phyloP scores from a whole-genome alignment of 495 filamentous ascomycete species.

The Xylaria bambusicola region DNA sequence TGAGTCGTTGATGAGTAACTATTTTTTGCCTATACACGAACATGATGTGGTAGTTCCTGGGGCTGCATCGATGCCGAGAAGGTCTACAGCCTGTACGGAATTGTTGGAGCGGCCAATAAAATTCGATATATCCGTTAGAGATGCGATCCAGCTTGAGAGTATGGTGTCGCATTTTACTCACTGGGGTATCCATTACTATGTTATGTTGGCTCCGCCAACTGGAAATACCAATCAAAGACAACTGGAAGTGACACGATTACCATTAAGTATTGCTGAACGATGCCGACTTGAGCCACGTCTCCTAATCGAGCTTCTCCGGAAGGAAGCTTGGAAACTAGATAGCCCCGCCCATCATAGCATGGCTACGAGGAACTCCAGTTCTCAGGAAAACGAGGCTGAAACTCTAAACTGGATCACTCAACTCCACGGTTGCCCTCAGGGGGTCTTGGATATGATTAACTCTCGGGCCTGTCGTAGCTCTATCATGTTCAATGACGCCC shows the following conservation, averaged over 20 bases:
- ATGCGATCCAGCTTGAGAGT: slow-evolving; percentile 56
- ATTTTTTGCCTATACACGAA: slow-evolving; percentile 29
- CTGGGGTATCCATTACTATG: slow-evolving; percentile 73
- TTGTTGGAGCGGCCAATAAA: slow-evolving; percentile 53
- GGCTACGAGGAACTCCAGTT: not conserved
- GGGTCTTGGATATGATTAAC: slow-evolving; percentile 85
- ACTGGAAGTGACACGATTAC: slow-evolving; percentile 61
- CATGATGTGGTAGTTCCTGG: slow-evolving; percentile 5
- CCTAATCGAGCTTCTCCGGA: slow-evolving; percentile 68
- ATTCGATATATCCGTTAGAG: slow-evolving; percentile 62
- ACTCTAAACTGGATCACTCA: slow-evolving; percentile 55
- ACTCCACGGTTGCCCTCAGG: slow-evolving; percentile 68
- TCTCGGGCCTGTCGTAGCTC: slow-evolving; percentile 87
- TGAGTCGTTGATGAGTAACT: slow-evolving; percentile 61
- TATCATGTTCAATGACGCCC: slow-evolving; percentile 93
- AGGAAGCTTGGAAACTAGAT: slow-evolving; percentile 66
- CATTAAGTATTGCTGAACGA: slow-evolving; percentile 70
- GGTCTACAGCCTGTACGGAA: slow-evolving; percentile 19
- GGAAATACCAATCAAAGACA: slow-evolving; percentile 2
- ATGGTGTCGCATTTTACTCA: slow-evolving; percentile 58
- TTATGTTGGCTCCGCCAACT: slow-evolving; percentile 14
- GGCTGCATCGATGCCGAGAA: slow-evolving; percentile 17
- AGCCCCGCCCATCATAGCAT: slow-evolving; percentile 20
- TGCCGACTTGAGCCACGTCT: slow-evolving; percentile 71
- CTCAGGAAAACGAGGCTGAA: not conserved